phyloP scores from a whole-genome alignment of 495 filamentous ascomycete species.

The Xylaria curta region DNA sequence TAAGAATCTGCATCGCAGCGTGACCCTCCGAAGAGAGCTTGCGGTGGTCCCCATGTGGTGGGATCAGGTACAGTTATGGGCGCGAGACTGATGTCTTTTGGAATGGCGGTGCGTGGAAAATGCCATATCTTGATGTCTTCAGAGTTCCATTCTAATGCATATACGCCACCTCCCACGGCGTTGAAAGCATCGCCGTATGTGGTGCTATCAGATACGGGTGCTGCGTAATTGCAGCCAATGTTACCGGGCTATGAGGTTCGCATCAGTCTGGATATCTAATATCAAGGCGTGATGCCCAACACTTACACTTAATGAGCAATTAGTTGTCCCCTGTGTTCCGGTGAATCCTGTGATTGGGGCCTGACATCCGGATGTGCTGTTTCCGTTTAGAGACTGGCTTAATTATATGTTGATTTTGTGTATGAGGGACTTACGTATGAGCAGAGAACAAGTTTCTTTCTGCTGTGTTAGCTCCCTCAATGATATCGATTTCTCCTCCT shows the following conservation, averaged over 20 bases:
- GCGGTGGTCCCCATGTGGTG: constrained; percentile 65
- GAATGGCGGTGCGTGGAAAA: constrained; percentile 68
- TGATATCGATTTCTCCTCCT: constrained; percentile 82
- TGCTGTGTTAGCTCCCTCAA: constrained; percentile 75
- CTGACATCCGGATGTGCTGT: constrained; percentile 54
- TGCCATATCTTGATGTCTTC: constrained; percentile 73
- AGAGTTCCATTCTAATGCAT: constrained; percentile 68
- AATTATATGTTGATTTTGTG: constrained; percentile 33
- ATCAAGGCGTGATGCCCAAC: background rate
- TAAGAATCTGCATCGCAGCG: constrained; percentile 33
- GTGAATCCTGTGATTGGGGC: constrained; percentile 39
- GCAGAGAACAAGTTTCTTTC: constrained; percentile 68
- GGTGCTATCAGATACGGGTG: constrained; percentile 34
- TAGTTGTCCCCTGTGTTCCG: constrained; percentile 37
- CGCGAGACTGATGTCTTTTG: constrained; percentile 55
- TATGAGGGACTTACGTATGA: constrained; percentile 59
- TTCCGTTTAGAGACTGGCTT: constrained; percentile 46
- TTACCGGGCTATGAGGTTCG: constrained; percentile 26
- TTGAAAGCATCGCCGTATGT: constrained; percentile 73
- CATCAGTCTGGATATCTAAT: constrained; percentile 17
- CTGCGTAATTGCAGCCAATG: constrained; percentile 36
- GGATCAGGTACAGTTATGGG: constrained; percentile 63
- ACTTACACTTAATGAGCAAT: constrained; percentile 38
- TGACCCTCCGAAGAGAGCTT: constrained; percentile 38
- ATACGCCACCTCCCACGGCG: constrained; percentile 66